Base-by-base conservation (phyloP, 1,284 basidiomycete genomes). In the Sporisorium reilianum region DNA sequence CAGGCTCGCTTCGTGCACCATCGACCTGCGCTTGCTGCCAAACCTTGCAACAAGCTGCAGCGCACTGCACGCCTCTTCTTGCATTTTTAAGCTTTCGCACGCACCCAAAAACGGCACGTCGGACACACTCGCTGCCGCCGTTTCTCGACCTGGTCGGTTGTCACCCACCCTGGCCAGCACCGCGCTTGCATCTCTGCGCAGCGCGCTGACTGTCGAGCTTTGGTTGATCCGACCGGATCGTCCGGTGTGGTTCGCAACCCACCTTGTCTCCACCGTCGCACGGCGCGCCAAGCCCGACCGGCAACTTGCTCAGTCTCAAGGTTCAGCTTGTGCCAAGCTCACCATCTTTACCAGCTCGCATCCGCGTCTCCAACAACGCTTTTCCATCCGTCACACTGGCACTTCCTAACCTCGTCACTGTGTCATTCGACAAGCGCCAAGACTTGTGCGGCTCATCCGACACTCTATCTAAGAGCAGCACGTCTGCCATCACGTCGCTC, bases 261-360 rank as follows among this genome's bases (percentile, higher is more conserved):
- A 34, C 32, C 22, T 9, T 25, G 12, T 44, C 28, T 38, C 32
- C 44, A 40, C 30, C 25, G 11, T 36, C 16, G 18, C n/a, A 30
- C 51, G 49, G 49, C 34, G 30, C 23, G 52, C 36, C 41, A 51
- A 52, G 52, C 16, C 55, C 64, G 38, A 25, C 55, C 64, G 25
- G 16, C 20, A 49, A 41, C 50, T 57, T 54, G 64, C 64, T 67
- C 50, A 57, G 30, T 54, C 54, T 67, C 64, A 61, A 61, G 58
- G 10, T 61, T 67, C 23, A 30, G n/a, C 59, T 52, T 44, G 14
- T 45, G n/a, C 23, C 30, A 12, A 46, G 18, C n/a, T 41, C 45
- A 48, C 10, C 26, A 14, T 32, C 44, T 45, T 22, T 34, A 46
- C 28, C 32, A 41, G n/a, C 16, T 18, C 22, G 8, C 49, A 22